phyloP scores from a whole-genome alignment of 495 filamentous ascomycete genomes.

The Neurospora hispaniola region DNA sequence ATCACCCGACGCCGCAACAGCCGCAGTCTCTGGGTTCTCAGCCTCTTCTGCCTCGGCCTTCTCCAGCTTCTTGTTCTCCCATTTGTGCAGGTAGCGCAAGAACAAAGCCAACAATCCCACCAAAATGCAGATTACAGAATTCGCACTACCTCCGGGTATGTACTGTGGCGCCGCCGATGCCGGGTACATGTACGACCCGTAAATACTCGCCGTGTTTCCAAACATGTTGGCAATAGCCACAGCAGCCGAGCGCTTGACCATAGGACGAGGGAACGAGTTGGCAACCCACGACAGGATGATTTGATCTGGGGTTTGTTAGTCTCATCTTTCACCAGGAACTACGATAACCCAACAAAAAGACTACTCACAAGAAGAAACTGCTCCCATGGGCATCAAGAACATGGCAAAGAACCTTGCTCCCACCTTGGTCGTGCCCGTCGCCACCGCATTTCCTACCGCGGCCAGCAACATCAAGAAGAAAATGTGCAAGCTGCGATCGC shows the following conservation, averaged over 20 bases:
- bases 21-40: constrained; percentile 7
- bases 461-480: constrained; percentile 35
- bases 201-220: constrained; percentile 43
- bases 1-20: background rate
- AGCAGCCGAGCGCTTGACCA: constrained; percentile 41
- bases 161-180: constrained; percentile 39
- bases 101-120: constrained; percentile 31
- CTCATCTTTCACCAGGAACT: background rate
- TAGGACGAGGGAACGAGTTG: constrained; percentile 41
- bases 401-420: constrained; percentile 41
- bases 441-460: constrained; percentile 40
- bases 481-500: constrained; percentile 35
- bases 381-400: constrained; percentile 40
- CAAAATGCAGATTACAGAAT: constrained; percentile 35
- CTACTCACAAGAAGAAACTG: constrained; percentile 31
- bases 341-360: background rate
- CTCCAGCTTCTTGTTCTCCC: constrained; percentile 43
- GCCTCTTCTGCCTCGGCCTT: constrained; percentile 22
- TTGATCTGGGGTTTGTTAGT: constrained; percentile 16
- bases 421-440: constrained; percentile 31
- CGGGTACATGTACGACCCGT: constrained; percentile 47
- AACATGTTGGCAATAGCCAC: constrained; percentile 47
- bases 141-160: constrained; percentile 32
- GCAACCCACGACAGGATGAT: constrained; percentile 45
- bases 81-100: constrained; percentile 32